phyloP scores from a whole-genome alignment of 2,329 filamentous ascomycete genomes.

The Arthroderma sp. region DNA sequence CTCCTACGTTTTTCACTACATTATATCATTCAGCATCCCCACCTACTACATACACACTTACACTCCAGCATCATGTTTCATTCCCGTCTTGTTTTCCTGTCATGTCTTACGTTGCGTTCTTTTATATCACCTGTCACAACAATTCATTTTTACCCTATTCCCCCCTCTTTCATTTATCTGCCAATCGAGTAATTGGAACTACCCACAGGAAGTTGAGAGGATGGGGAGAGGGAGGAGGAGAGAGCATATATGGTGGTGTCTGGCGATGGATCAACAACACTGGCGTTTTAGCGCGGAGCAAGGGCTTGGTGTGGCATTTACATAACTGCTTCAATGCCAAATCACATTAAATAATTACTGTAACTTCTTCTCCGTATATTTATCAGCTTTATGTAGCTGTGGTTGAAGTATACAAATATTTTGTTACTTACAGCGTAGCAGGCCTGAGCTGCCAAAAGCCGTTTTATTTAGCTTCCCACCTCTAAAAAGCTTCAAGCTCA shows the following conservation, averaged over 20 bases:
- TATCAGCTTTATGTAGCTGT: background rate
- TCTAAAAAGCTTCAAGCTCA: background rate
- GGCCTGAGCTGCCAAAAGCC: background rate
- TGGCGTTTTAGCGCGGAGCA: conserved; percentile 11
- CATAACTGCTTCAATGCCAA: conserved; percentile 1
- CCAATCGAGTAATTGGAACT: background rate
- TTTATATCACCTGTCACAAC: conserved; percentile 7
- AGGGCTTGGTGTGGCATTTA: background rate
- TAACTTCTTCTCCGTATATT: background rate
- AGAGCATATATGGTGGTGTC: conserved; percentile 16
- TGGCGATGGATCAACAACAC: conserved; percentile 19
- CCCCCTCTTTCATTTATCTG: background rate
- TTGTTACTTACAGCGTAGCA: background rate
- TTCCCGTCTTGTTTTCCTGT: background rate
- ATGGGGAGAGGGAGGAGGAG: conserved; percentile 10
- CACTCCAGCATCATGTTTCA: background rate
- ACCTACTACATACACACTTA: background rate
- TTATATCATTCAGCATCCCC: background rate
- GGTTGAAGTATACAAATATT: too few species aligned
- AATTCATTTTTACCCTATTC: background rate
- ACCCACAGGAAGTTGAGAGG: conserved; percentile 12
- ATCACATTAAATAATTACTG: background rate
- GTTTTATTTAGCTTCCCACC: background rate
- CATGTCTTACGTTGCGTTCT: background rate
- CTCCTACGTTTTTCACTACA: background rate